Base-by-base conservation (phyloP, 495 filamentous ascomycete genomes). In the Talaromyces nanjingensis region DNA sequence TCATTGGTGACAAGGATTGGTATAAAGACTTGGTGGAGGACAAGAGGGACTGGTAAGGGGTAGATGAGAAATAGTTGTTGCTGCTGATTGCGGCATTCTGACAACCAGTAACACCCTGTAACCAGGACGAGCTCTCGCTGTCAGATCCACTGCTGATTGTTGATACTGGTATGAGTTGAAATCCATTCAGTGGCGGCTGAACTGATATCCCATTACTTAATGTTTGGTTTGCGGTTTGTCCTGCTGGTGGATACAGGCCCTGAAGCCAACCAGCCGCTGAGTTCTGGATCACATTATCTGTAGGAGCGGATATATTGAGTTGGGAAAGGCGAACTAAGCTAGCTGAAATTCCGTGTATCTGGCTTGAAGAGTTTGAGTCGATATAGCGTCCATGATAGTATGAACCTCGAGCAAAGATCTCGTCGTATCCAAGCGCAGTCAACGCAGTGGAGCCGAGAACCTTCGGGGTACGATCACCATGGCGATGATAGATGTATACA, bases 331-430 rank as follows among this genome's bases (percentile, higher is more conserved):
- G 80, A 67, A 87, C 85, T 22, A 83, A 60, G 47, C 84, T 68
- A 20, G 77, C 57, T 67, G 76, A 81, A 65, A 91, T 81, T 29
- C 84, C 84, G 45, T 76, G 68, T 65, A 90, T 87, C 59, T 81
- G 77, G 56, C 72, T 75, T 24, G 77, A 57, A 12, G 83, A 79
- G 49, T 70, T 71, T 7, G 74, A 69, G 16, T 73, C 65, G 64
- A 89, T 79, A 68, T 89, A 90, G 8, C 84, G 81, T 59, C 78
- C 65, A 60, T 86, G 80, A 68, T 85, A 90, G 77, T 82, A 88
- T 20, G 83, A 75, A 16, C 86, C 86, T 9, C 84, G 74, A 58
- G 77, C 73, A 66, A 82, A 87, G 67, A 90, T 75, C 72, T 92
- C 79, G 7, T 68, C 69, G 68, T 86, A 87, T 20, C 86, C 86